Conservation (phyloP, 2,329 filamentous ascomycete species). For the Aspergillus eucalypticola region DNA sequence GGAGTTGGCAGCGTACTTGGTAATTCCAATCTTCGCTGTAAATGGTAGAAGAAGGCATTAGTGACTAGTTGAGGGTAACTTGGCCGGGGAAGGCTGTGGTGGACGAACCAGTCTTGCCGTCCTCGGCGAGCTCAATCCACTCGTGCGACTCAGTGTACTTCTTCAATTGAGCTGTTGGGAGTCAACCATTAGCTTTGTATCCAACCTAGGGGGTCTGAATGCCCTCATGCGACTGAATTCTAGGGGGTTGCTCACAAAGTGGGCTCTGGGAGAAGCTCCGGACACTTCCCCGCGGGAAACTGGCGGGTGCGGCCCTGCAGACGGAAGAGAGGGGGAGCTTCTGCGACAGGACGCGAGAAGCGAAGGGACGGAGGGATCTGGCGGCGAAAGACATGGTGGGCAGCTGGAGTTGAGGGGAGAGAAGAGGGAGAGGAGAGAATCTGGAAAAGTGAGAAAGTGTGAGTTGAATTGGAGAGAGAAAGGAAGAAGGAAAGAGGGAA, state of each 20-base stretch:
- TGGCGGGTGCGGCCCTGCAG: slow-evolving; percentile 35
- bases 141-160: slow-evolving; percentile 97
- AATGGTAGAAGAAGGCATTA: not conserved
- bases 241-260: slow-evolving; percentile 33
- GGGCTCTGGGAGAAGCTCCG: slow-evolving; percentile 46
- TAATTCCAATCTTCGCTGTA: slow-evolving; percentile 74
- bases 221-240: not conserved
- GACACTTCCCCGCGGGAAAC: slow-evolving; percentile 45
- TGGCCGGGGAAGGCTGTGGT: not conserved
- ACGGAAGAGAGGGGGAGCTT: slow-evolving; percentile 35
- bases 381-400: slow-evolving; percentile 42
- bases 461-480: slow-evolving; percentile 2
- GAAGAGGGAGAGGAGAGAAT: slow-evolving; percentile 9
- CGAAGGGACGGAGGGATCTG: slow-evolving; percentile 37
- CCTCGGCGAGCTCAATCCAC: slow-evolving; percentile 87
- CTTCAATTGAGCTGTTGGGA: slow-evolving; percentile 54
- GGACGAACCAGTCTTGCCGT: slow-evolving; percentile 69
- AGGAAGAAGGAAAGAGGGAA: slow-evolving; percentile 16
- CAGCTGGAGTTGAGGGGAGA: slow-evolving; percentile 3
- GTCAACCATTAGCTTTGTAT: not conserved
- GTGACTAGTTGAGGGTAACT: not conserved
- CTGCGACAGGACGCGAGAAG: slow-evolving; percentile 39
- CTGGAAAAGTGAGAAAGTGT: not conserved
- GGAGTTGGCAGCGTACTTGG: slow-evolving; percentile 83
- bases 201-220: not conserved